Conservation (phyloP, 2,329 filamentous ascomycete species). For the Stachybotrys chlorohalonatus region DNA sequence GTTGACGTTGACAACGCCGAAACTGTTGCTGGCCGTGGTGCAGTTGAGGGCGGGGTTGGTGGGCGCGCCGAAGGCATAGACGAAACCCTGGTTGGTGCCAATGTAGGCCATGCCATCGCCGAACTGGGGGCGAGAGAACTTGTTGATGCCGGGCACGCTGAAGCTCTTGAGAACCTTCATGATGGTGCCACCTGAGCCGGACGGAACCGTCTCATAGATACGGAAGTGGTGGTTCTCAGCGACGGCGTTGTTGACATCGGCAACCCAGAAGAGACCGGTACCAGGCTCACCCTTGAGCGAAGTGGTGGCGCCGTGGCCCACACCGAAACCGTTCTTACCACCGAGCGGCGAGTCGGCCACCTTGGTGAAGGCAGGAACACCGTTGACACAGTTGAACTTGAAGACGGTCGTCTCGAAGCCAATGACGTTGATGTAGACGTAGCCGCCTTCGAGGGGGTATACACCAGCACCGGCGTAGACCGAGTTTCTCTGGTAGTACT, state of each 20-base stretch:
- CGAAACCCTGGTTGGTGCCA: not conserved
- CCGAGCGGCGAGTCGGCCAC: not conserved
- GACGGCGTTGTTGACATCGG: not conserved
- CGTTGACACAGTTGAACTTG: conserved; percentile 2
- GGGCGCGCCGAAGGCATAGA: not conserved
- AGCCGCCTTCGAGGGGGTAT: not conserved
- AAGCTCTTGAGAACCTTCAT: not conserved
- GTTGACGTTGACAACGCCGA: conserved; percentile 1
- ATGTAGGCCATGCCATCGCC: not conserved
- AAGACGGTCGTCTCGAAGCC: conserved; percentile 1
- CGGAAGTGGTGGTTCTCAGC: not conserved
- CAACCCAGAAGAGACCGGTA: conserved; percentile 1
- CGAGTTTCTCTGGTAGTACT: not conserved
- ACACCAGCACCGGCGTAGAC: conserved; percentile 1
- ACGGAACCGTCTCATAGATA: conserved; percentile 1
- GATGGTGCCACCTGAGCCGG: not conserved
- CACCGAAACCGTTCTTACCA: conserved; percentile 1
- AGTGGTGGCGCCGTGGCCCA: conserved; percentile 1
- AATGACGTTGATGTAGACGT: conserved; percentile 1
- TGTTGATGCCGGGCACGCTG: conserved; percentile 1
- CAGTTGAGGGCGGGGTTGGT: conserved; percentile 1
- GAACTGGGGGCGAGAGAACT: conserved; percentile 1
- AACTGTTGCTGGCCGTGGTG: not conserved
- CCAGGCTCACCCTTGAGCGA: conserved; percentile 1
- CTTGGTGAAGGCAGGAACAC: conserved; percentile 1